phyloP scores from a whole-genome alignment of 2,329 filamentous ascomycete species.

The Drechmeria coniospora region DNA sequence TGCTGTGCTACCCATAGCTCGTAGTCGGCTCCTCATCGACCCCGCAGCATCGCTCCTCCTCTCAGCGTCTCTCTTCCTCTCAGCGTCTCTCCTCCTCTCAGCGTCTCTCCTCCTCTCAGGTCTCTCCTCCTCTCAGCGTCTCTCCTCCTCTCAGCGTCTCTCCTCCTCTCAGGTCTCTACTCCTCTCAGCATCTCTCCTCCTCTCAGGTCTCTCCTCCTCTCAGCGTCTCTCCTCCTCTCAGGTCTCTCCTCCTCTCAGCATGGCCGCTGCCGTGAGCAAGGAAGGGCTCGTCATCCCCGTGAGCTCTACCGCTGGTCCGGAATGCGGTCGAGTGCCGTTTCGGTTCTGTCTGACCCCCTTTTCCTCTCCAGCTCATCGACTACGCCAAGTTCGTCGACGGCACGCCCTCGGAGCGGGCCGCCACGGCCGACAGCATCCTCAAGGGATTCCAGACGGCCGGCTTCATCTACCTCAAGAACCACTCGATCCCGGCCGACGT shows the following conservation, averaged over 20 bases:
- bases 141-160: no score
- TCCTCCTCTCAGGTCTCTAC: no score
- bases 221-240: conserved; percentile 24
- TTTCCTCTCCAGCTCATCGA: conserved; percentile 22
- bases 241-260: conserved; percentile 10
- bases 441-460: conserved; percentile 66
- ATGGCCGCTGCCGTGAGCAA: conserved; percentile 30
- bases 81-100: no score
- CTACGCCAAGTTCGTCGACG: conserved; percentile 57
- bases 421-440: conserved; percentile 58
- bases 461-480: conserved; percentile 80
- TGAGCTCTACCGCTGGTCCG: conserved; percentile 16
- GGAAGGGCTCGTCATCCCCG: conserved; percentile 39
- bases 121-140: no score
- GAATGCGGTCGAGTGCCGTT: not conserved
- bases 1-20: no score
- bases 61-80: no score
- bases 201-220: not conserved
- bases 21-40: no score
- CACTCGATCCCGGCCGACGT: conserved; percentile 50
- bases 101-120: no score
- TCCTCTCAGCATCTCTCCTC: not conserved
- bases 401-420: conserved; percentile 42
- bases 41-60: no score
- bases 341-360: not conserved